Evolutionary conservation across 805 yeast genomes (phyloP).

Genomic region (Ogataea polymorpha): DNA sequence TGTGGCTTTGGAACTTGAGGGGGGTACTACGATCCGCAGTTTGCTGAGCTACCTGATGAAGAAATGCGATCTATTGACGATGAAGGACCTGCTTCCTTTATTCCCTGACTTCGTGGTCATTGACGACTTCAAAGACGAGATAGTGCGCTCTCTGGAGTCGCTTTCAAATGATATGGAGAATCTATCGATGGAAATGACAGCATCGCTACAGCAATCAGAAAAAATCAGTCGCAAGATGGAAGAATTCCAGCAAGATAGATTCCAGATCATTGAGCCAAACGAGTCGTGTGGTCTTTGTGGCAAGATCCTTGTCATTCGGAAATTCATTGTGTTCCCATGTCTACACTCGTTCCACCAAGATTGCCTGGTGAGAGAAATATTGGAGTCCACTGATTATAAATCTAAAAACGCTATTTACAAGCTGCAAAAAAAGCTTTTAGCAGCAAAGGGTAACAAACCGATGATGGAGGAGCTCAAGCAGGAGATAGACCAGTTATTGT

Average conservation of each 20-base stretch:
- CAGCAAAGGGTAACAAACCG: conserved; percentile 33
- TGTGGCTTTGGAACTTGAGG: conserved; percentile 28
- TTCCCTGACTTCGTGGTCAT: conserved; percentile 83
- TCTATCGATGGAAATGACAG: conserved; percentile 71
- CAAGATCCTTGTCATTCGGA: conserved; percentile 66
- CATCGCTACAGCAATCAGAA: conserved; percentile 57
- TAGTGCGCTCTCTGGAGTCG: conserved; percentile 72
- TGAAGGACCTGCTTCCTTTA: conserved; percentile 79
- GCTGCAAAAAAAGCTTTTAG: conserved; percentile 43
- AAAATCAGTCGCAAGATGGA: conserved; percentile 60
- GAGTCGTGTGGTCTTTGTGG: conserved; percentile 75
- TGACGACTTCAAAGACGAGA: conserved; percentile 79
- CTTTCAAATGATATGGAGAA: conserved; percentile 65
- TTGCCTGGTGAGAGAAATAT: conserved; percentile 65
- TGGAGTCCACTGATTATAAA: conserved; percentile 63
- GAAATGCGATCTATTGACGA: conserved; percentile 51
- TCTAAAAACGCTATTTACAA: conserved; percentile 60
- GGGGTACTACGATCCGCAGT: conserved; percentile 31
- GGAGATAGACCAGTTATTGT: conserved; percentile 58
- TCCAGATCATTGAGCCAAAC: conserved; percentile 74
- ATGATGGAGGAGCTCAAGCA: conserved; percentile 29
- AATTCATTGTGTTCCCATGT: conserved; percentile 83
- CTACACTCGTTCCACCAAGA: conserved; percentile 87
- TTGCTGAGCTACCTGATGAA: conserved; percentile 37
- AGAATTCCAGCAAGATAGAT: conserved; percentile 46